phyloP scores from a whole-genome alignment of 2,329 filamentous ascomycete genomes.

The Lasiodiplodia sp. region DNA sequence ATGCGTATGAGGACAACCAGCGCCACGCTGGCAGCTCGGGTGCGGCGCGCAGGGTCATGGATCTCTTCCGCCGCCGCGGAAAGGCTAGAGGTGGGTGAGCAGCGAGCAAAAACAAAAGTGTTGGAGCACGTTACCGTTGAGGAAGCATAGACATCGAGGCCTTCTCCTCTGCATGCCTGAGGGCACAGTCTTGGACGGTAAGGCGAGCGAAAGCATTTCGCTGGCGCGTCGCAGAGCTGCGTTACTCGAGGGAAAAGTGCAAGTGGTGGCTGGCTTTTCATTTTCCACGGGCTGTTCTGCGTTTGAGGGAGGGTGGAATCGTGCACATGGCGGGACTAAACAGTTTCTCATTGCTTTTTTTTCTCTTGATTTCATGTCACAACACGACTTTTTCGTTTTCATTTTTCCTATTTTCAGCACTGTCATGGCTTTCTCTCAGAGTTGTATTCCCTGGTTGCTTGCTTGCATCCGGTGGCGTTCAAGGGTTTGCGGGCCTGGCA shows the following conservation, averaged over 20 bases:
- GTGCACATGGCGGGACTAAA: constrained; percentile 24
- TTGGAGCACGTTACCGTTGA: background rate
- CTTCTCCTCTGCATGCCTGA: constrained; percentile 11
- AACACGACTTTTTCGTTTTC: constrained; percentile 26
- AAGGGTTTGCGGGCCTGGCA: constrained; percentile 27
- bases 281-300: background rate
- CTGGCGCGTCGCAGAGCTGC: constrained; percentile 3
- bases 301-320: constrained; percentile 14
- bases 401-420: constrained; percentile 20
- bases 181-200: constrained; percentile 8
- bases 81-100: constrained; percentile 63
- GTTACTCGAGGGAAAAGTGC: background rate
- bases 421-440: constrained; percentile 28
- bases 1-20: constrained; percentile 80
- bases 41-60: constrained; percentile 92
- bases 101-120: background rate
- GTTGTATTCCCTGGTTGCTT: constrained; percentile 28
- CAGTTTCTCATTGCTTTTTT: constrained; percentile 15
- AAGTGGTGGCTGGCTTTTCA: constrained; percentile 7
- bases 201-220: constrained; percentile 5
- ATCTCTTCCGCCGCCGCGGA: constrained; percentile 91
- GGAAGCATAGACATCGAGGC: constrained; percentile 8
- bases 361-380: constrained; percentile 29
- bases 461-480: constrained; percentile 26
- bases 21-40: constrained; percentile 80